Percentiles rank a stretch among this genome's conserved stretches.
phyloP scores from a whole-genome alignment of 2,329 filamentous ascomycete genomes.

The Hypoxylon sp. region DNA sequence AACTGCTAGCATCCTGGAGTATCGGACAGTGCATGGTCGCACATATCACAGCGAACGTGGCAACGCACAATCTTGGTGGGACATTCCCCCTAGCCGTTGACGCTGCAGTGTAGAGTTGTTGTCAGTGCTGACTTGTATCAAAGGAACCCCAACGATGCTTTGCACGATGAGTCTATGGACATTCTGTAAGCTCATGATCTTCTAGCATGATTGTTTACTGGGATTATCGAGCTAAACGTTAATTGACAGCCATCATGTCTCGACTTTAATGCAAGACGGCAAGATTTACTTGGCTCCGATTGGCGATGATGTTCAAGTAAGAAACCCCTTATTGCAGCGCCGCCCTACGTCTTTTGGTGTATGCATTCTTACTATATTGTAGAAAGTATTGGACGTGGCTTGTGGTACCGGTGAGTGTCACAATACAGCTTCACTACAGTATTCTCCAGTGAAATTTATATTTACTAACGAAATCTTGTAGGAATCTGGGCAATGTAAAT shows the following conservation, averaged over 20 bases:
- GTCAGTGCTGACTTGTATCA: constrained; percentile 16
- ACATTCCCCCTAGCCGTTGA: constrained; percentile 2
- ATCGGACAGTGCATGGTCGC: constrained; percentile 52
- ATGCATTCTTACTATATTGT: constrained; percentile 12
- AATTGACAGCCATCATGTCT: constrained; percentile 49
- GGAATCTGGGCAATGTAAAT: constrained; percentile 54
- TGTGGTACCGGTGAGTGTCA: constrained; percentile 50
- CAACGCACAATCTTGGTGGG: constrained; percentile 52
- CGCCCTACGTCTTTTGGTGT: background rate
- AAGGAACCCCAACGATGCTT: constrained; percentile 54
- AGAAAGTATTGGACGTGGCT: constrained; percentile 53
- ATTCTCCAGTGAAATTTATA: background rate
- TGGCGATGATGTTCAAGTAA: constrained; percentile 46
- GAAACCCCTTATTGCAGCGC: background rate
- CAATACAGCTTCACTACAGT: background rate
- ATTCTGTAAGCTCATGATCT: constrained; percentile 47
- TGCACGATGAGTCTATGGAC: constrained; percentile 53
- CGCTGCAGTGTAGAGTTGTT: background rate
- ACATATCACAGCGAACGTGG: constrained; percentile 53
- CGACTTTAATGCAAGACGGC: constrained; percentile 49
- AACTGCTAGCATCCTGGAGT: constrained; percentile 53
- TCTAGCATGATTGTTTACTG: background rate
- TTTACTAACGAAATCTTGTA: constrained; percentile 24
- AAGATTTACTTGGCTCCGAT: constrained; percentile 50
- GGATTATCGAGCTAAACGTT: constrained; percentile 5